Percentiles rank a stretch among this genome's conserved stretches.
Conservation (phyloP, 2,329 filamentous ascomycete species). For the Parastagonospora avenae region DNA sequence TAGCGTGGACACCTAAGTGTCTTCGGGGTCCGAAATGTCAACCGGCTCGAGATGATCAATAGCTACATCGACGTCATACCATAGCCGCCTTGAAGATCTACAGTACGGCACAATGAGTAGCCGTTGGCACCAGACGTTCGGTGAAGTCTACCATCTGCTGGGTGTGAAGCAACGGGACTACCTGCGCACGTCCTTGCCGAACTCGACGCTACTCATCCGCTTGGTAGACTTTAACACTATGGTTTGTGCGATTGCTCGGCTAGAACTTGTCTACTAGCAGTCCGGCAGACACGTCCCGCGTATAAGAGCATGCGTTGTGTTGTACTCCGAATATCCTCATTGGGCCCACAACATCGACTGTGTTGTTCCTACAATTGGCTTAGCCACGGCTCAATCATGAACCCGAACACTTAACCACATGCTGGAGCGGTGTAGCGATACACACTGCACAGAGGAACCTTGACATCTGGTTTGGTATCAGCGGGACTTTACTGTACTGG, state of each 20-base stretch:
- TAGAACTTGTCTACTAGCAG: too few relatives aligned
- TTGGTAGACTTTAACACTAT: too few relatives aligned
- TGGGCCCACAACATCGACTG: background rate
- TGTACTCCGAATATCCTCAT: background rate
- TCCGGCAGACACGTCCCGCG: background rate
- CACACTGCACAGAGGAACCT: too few relatives aligned
- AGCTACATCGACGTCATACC: background rate
- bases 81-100: background rate
- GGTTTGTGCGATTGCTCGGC: too few relatives aligned
- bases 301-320: background rate
- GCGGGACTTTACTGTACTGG: too few relatives aligned
- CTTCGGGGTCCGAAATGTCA: background rate
- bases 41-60: background rate
- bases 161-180: background rate
- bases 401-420: too few relatives aligned
- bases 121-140: background rate
- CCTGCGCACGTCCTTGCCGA: too few relatives aligned
- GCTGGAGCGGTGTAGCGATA: too few relatives aligned
- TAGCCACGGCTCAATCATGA: background rate
- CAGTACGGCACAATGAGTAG: background rate
- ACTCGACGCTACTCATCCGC: too few relatives aligned
- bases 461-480: too few relatives aligned
- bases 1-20: conserved; percentile 3
- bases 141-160: background rate
- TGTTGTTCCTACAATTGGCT: background rate